A percentile compares a stretch with the other conserved stretches of the same genome.
These are phyloP conservation scores for Funneliformis geosporum DNA, from an alignment of 192 early-diverging fungal species.

Conservation along the genomic window DNA sequence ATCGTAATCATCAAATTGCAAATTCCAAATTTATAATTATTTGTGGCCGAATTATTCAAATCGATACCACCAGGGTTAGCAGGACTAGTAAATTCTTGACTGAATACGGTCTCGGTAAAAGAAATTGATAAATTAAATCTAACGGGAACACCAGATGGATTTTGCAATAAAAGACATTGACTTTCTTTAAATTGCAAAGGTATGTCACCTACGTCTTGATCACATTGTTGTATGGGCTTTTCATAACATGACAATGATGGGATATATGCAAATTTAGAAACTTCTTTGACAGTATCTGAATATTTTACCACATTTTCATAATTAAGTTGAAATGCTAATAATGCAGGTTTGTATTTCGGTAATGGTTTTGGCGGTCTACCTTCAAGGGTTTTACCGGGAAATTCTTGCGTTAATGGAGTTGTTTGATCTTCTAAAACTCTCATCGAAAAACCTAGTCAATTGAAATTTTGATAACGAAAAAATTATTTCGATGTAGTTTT, in stretches of 20 bases:
- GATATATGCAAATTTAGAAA: not conserved
- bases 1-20: not conserved
- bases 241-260: constrained; percentile 16
- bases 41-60: not conserved
- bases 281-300: not conserved
- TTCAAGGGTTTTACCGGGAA: not conserved
- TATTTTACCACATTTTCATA: not conserved
- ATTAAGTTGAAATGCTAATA: not conserved
- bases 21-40: not conserved
- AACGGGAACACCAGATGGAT: not conserved
- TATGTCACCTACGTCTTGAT: constrained; percentile 2
- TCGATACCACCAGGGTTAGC: not conserved
- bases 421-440: not conserved
- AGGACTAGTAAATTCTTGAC: not conserved
- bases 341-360: not conserved
- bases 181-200: not conserved
- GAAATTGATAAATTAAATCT: not conserved
- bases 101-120: not conserved
- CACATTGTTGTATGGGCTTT: constrained; percentile 4
- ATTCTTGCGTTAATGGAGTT: not conserved
- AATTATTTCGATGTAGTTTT: no score
- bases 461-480: not conserved
- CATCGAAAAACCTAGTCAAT: not conserved
- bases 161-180: not conserved
- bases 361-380: not conserved